These are phyloP conservation scores for Pleurotus citrinopileatus DNA, from an alignment of 768 basidiomycete species.

Conservation along the genomic window DNA sequence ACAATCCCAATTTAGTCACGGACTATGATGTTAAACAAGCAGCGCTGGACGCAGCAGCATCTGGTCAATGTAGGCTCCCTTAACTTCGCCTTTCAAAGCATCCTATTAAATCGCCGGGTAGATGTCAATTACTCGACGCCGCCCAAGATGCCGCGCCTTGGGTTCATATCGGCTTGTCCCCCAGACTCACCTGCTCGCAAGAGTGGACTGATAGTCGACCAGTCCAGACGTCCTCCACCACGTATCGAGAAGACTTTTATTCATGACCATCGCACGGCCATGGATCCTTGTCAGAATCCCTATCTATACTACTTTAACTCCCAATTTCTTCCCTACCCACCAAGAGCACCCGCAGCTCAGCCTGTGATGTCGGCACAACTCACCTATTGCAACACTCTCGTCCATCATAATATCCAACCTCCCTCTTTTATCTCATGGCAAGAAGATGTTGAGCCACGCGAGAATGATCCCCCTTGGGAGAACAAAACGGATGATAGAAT, in stretches of 20 bases:
- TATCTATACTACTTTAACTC: constrained; percentile 37
- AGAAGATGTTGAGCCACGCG: constrained; percentile 25
- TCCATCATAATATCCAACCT: constrained; percentile 46
- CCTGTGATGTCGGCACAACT: constrained; percentile 38
- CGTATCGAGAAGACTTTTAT: constrained; percentile 35
- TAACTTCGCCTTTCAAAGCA: no score
- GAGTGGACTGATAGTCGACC: constrained; percentile 20
- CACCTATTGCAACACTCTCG: constrained; percentile 36
- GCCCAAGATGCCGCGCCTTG: constrained; percentile 16
- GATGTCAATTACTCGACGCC: constrained; percentile 19
- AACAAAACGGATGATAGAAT: constrained; percentile 54
- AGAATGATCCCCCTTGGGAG: constrained; percentile 59
- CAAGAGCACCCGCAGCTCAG: constrained; percentile 31
- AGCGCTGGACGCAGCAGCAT: constrained; percentile 35
- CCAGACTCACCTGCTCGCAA: constrained; percentile 27
- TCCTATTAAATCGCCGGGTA: background rate
- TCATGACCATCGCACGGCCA: constrained; percentile 36
- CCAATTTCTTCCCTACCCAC: constrained; percentile 38
- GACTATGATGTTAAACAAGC: constrained; percentile 31
- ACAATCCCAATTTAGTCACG: constrained; percentile 38
- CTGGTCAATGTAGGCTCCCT: constrained; percentile 30
- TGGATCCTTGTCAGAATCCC: constrained; percentile 42
- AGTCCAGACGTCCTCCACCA: constrained; percentile 18
- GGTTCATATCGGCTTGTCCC: constrained; percentile 28
- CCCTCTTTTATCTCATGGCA: constrained; percentile 39